phyloP scores from a whole-genome alignment of 345 rosid species.

The Raphanus sativus region DNA sequence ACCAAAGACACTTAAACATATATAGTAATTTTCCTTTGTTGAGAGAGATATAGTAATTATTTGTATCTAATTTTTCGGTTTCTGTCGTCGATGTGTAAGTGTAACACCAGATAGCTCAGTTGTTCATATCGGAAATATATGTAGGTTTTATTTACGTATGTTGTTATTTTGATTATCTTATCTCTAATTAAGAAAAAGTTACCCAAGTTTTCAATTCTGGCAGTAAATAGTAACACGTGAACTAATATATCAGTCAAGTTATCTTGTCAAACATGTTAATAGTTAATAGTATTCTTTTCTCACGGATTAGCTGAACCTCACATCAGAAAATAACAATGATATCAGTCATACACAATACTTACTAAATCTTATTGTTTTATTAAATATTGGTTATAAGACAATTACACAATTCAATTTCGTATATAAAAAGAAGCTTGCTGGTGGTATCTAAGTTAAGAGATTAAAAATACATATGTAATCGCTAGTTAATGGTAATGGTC shows the following conservation, averaged over 20 bases:
- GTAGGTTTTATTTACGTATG: neutral
- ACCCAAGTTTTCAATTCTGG: neutral
- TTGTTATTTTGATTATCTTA: constrained; percentile 8
- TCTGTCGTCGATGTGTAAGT: constrained; percentile 13
- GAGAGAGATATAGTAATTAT: constrained; percentile 21
- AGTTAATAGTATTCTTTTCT: neutral
- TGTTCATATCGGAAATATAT: constrained; percentile 9
- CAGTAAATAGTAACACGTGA: neutral
- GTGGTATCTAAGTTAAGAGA: too few species aligned
- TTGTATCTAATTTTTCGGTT: constrained; percentile 31
- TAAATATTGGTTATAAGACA: neutral
- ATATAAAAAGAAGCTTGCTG: too few species aligned
- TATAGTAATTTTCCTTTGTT: constrained; percentile 26
- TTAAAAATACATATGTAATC: too few species aligned
- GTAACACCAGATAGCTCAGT: neutral
- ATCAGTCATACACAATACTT: neutral
- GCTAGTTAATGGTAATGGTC: too few species aligned
- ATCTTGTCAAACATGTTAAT: neutral
- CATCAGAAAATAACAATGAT: neutral
- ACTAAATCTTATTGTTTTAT: neutral
- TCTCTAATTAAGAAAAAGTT: neutral
- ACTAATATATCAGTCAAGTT: neutral
- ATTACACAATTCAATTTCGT: too few species aligned
- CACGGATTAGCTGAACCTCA: neutral
- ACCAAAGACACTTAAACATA: constrained; percentile 33